Conservation (phyloP, 768 basidiomycete species). For the Amylocystis lapponica region DNA sequence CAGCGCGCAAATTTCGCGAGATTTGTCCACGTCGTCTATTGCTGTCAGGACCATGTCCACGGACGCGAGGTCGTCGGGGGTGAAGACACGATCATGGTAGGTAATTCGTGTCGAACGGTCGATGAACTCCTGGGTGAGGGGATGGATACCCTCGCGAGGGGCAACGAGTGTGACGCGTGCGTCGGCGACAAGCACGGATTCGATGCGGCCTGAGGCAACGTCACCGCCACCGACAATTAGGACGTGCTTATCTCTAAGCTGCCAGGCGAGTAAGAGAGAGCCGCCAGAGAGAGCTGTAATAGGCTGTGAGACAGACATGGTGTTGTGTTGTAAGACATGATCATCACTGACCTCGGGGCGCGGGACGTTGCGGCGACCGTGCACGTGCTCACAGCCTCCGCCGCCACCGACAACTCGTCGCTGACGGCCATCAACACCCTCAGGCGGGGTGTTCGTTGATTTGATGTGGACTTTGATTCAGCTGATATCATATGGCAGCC, state of each 20-base stretch:
- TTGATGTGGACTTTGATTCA: no score
- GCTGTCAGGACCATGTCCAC: conserved; percentile 90
- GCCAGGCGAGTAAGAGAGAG: conserved; percentile 91
- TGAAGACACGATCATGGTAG: conserved; percentile 66
- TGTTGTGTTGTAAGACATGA: no score
- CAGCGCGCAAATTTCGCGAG: conserved; percentile 63
- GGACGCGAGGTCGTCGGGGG: conserved; percentile 56
- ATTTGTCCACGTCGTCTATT: conserved; percentile 75
- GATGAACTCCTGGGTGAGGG: conserved; percentile 50
- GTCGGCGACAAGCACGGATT: conserved; percentile 77
- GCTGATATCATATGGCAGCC: no score
- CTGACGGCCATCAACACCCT: no score
- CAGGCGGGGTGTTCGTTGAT: no score
- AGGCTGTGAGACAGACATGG: no score
- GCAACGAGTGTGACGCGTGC: conserved; percentile 74
- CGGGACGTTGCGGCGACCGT: no score
- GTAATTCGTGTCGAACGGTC: conserved; percentile 50
- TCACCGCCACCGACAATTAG: conserved; percentile 93
- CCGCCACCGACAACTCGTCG: no score
- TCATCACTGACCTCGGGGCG: no score
- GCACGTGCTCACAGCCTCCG: no score
- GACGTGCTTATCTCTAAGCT: conserved; percentile 76
- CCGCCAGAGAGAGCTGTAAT: conserved; percentile 40
- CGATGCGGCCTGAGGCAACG: conserved; percentile 84
- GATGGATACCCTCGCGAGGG: conserved; percentile 61